Evolutionary conservation across 805 yeast species (phyloP).

Genomic region (Ascoidea tarda): DNA sequence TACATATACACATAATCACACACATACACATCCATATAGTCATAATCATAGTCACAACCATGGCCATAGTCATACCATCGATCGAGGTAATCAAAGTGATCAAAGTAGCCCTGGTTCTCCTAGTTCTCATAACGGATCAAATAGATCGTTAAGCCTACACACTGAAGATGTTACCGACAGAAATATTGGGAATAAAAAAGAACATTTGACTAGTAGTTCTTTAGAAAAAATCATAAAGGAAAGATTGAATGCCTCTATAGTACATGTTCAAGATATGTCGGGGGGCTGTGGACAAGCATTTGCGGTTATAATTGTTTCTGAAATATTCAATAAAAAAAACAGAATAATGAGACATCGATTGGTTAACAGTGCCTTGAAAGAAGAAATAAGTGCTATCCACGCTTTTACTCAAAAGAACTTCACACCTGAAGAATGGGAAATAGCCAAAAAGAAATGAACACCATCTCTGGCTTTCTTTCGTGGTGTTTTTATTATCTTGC

Average conservation of each 20-base stretch:
- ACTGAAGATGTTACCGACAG: too few relatives aligned
- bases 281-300: conserved; percentile 99
- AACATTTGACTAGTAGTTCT: conserved; percentile 3
- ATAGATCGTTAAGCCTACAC: too few relatives aligned
- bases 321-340: conserved; percentile 65
- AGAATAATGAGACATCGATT: conserved; percentile 75
- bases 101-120: too few relatives aligned
- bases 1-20: too few relatives aligned
- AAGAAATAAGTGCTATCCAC: conserved; percentile 79
- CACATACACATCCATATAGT: too few relatives aligned
- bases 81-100: too few relatives aligned
- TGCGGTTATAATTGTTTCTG: conserved; percentile 75
- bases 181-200: too few relatives aligned
- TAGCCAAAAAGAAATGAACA: not conserved
- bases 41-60: too few relatives aligned
- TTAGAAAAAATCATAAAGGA: conserved; percentile 6
- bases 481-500: too few relatives aligned
- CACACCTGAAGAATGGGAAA: conserved; percentile 80
- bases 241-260: conserved; percentile 12
- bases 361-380: conserved; percentile 66
- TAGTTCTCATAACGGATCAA: too few relatives aligned
- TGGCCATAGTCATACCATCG: too few relatives aligned
- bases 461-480: not conserved
- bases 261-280: conserved; percentile 26
- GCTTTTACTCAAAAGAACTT: conserved; percentile 91